Base-by-base conservation (phyloP, 805 yeast species). In the Kuraishia cidri region DNA sequence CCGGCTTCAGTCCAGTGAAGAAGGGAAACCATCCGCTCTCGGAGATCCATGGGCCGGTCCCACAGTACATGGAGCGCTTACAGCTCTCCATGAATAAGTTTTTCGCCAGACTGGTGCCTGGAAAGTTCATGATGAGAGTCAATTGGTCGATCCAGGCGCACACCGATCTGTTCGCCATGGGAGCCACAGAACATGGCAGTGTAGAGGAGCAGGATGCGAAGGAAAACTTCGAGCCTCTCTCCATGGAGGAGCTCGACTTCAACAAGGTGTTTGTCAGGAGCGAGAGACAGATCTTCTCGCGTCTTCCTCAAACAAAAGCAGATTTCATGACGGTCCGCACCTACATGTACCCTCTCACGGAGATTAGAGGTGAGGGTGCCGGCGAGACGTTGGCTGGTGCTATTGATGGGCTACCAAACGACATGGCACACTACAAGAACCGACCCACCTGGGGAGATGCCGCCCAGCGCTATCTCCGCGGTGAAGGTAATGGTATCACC, bases 131-230 rank as follows among this genome's bases (percentile, higher is more conserved):
- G 48, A 66, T 68, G 39, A 60, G 86, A 32, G 62, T 62, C 37
- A 79, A 79, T 40, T 79, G 82, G 79, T 62, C 76, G 0, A 51
- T 78, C 20, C 85, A 79, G 45, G 61, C 71, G 2, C 78, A 73
- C 43, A 54, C 56, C 35, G 54, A 50, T 26, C 42, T 66, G n/a
- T 60, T 58, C 34, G 62, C 62, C 3, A 59, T 69, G 24, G 49
- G 50, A 17, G 60, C 55, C 8, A 29, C 17, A 11, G 58, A 58
- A 33, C 69, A 67, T 33, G 50, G 40, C 10, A n/a, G n/a, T n/a
- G n/a, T n/a, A n/a, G n/a, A n/a, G n/a, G n/a, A n/a, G n/a, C 41
- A 45, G n/a, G 40, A 62, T 3, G 12, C 28, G 30, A 32, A 30
- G 16, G 37, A 48, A 18, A 57, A 57, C 11, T 58, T 59, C 11